Evolutionary conservation across 768 basidiomycete genomes (phyloP).

Genomic region (Boletus vermiculosoides): DNA sequence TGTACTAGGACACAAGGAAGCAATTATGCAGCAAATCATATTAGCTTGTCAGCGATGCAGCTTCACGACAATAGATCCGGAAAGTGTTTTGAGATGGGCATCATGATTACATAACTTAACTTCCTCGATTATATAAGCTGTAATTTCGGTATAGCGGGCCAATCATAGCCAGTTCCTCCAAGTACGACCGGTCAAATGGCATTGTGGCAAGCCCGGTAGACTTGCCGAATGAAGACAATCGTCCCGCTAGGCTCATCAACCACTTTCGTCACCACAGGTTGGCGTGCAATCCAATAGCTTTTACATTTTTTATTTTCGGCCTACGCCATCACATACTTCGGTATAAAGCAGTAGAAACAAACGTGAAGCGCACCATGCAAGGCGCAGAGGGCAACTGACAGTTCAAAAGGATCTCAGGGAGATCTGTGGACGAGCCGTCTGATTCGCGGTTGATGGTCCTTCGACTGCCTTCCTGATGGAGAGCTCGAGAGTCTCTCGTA

Average conservation of each 20-base stretch:
- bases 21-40: not conserved
- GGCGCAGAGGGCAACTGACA: not conserved
- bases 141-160: too few species aligned
- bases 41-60: not conserved
- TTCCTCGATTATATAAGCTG: not conserved
- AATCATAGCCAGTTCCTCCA: too few species aligned
- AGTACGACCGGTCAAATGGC: not conserved
- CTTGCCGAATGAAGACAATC: not conserved
- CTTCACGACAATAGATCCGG: too few species aligned
- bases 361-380: not conserved
- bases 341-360: constrained; percentile 1
- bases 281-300: not conserved
- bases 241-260: not conserved
- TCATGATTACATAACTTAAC: not conserved
- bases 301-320: not conserved
- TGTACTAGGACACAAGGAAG: too few species aligned
- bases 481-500: constrained; percentile 65
- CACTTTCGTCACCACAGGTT: not conserved
- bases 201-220: not conserved
- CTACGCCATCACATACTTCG: not conserved
- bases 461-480: constrained; percentile 77
- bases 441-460: constrained; percentile 35
- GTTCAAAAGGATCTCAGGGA: constrained; percentile 67
- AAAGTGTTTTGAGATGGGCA: too few species aligned
- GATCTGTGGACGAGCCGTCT: constrained; percentile 68